Evolutionary conservation across 768 basidiomycete species (phyloP), one percentile per base, ranked within the genome.

Genomic region (Wakefieldia striispora): DNA sequence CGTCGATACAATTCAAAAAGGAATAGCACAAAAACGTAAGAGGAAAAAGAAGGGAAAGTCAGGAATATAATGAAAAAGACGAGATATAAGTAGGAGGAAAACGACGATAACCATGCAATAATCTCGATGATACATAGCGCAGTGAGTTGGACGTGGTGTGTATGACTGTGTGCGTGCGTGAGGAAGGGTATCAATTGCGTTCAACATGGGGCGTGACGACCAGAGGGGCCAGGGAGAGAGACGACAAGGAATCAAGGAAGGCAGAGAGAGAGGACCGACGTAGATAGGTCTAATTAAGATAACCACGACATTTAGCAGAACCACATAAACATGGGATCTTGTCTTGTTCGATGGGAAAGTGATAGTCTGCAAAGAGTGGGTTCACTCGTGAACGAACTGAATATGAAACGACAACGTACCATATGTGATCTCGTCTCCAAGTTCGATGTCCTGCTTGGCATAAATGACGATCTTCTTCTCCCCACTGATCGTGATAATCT

Each of bases 401-500:
- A 20, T 4, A 23, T 26, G 21, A 40, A 36, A 6, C n/a, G 3
- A 17, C 8, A n/a, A 73, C 85, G 48, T 58, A 91, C 90, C 91
- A 72, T 97, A 95, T 45, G 95, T 97, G 63, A 98, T 95, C 73
- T 99, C 97, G 63, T 97, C 94, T 44, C 97, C 97, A 20, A 95
- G 83, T 58, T 95, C 88, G 61, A 99, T 94, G 58, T 90, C 90
- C 59, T 91, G 83, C 70, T 97, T 97, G 27, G 97, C 97, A 67
- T 99, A 99, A 45, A 99, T 99, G 64, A 99, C 97, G 61, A 99
- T 99, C 80, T 97, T 94, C 79, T 94, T 94, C 72, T 89, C 90
- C 38, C 89, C 86, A 62, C 78, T 93, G 67, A 93, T 91, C 54
- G 88, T 91, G 58, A 91, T 92, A 62, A 91, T 91, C 74, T 91